These are phyloP conservation scores for Lipomyces mesembrius DNA, from an alignment of 805 yeast species.

Conservation along the genomic window DNA sequence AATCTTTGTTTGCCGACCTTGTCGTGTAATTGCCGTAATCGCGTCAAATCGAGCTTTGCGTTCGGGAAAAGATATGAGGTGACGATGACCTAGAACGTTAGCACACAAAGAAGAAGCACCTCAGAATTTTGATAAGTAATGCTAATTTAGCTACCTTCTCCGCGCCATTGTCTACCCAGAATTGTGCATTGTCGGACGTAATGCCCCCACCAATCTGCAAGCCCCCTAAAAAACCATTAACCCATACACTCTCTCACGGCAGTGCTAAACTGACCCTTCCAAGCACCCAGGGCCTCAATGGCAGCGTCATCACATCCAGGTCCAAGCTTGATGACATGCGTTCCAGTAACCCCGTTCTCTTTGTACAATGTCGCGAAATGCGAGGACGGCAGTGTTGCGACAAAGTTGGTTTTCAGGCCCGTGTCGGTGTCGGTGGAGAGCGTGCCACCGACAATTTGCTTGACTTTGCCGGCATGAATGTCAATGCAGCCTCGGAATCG, in stretches of 20 bases:
- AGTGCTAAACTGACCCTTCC: conserved; percentile 56
- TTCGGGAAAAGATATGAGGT: conserved; percentile 89
- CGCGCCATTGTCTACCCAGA: conserved; percentile 81
- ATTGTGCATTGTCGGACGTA: conserved; percentile 67
- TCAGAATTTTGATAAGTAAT: neutral
- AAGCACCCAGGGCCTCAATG: conserved; percentile 65
- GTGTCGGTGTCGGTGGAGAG: conserved; percentile 54
- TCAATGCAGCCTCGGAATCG: conserved; percentile 92
- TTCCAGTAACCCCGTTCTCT: conserved; percentile 63
- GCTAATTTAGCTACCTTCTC: conserved; percentile 52
- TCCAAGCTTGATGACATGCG: conserved; percentile 94
- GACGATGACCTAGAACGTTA: conserved; percentile 64
- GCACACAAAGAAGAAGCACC: neutral
- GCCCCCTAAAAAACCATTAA: conserved; percentile 39
- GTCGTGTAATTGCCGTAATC: conserved; percentile 56
- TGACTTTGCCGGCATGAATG: conserved; percentile 91
- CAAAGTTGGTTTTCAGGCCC: conserved; percentile 70
- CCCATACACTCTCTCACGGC: neutral
- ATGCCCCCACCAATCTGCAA: conserved; percentile 96
- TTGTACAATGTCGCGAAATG: conserved; percentile 75
- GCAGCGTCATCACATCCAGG: conserved; percentile 85
- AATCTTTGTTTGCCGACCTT: conserved; percentile 67
- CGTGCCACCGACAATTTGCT: conserved; percentile 96
- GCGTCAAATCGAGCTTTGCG: conserved; percentile 56
- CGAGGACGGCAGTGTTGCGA: conserved; percentile 72